Percentiles rank a stretch among this genome's conserved stretches.
Conservation (phyloP, 257 asterid genomes). For the Gardenia jasminoides region DNA sequence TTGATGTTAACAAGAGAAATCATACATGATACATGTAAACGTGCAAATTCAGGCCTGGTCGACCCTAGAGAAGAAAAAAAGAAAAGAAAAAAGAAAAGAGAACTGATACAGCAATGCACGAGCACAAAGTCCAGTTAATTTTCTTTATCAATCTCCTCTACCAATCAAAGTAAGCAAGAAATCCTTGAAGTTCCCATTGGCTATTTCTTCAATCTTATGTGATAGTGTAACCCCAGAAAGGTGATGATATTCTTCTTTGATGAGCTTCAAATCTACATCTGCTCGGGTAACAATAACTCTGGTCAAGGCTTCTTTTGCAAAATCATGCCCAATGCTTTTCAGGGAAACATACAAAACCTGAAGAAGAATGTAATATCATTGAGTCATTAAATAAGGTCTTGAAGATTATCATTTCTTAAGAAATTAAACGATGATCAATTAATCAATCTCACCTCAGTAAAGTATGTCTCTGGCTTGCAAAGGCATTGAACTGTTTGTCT, state of each 20-base stretch:
- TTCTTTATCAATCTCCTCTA: neutral
- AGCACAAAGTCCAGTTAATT: neutral
- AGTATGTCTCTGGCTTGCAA: slow-evolving; percentile 6
- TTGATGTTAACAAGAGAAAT: neutral
- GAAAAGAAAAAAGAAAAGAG: neutral
- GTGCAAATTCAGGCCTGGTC: neutral
- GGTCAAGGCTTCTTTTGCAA: slow-evolving; percentile 5
- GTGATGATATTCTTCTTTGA: slow-evolving; percentile 10
- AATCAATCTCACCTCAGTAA: slow-evolving; percentile 8
- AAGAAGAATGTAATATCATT: neutral
- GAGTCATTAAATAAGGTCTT: neutral
- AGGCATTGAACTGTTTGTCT: slow-evolving; percentile 17
- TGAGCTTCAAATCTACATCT: slow-evolving; percentile 12
- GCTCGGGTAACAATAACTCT: slow-evolving; percentile 22
- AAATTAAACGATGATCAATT: neutral
- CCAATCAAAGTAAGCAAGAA: slow-evolving; percentile 15
- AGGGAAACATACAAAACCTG: slow-evolving; percentile 12
- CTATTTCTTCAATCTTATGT: slow-evolving; percentile 8
- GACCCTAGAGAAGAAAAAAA: neutral
- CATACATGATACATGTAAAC: neutral
- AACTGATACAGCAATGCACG: neutral
- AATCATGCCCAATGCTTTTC: slow-evolving; percentile 1
- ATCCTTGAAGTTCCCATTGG: slow-evolving; percentile 15
- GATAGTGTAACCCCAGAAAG: slow-evolving; percentile 2
- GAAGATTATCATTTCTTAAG: neutral